Conservation (phyloP, 306 rosid genomes). For the Cucumis melo region DNA sequence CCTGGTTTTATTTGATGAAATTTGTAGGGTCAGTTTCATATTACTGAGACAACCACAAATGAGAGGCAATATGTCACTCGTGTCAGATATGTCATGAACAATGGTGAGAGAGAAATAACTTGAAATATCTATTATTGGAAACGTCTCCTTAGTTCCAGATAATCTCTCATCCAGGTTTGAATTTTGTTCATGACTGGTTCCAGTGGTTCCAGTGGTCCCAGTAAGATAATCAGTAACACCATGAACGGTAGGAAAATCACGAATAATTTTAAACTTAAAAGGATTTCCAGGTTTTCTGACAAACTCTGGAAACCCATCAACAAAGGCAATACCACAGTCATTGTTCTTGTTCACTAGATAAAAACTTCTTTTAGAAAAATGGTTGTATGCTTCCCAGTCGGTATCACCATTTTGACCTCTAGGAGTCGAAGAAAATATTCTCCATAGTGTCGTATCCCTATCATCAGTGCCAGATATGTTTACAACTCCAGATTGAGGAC, state of each 20-base stretch:
- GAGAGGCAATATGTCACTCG: constrained; percentile 57
- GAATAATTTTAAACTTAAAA: constrained; percentile 70
- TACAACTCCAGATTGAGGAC: constrained; percentile 63
- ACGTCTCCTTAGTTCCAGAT: constrained; percentile 26
- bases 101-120: constrained; percentile 50
- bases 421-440: constrained; percentile 27
- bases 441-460: constrained; percentile 53
- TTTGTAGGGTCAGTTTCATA: constrained; percentile 46
- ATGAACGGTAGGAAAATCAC: constrained; percentile 23
- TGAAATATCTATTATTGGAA: constrained; percentile 43
- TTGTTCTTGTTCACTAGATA: constrained; percentile 70
- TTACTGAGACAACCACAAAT: constrained; percentile 35
- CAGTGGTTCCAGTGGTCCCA: constrained; percentile 25
- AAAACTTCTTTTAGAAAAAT: constrained; percentile 37
- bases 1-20: constrained; percentile 49
- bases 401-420: constrained; percentile 35
- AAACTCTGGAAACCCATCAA: constrained; percentile 71
- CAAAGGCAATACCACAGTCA: constrained; percentile 66
- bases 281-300: constrained; percentile 85
- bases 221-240: constrained; percentile 24
- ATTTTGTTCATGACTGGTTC: constrained; percentile 19
- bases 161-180: constrained; percentile 15
- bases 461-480: constrained; percentile 53
- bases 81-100: constrained; percentile 56
- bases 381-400: constrained; percentile 55